Percentiles rank a stretch among this genome's conserved stretches.
Conservation (phyloP, 305 asterid genomes). For the Rubia tinctorum region DNA sequence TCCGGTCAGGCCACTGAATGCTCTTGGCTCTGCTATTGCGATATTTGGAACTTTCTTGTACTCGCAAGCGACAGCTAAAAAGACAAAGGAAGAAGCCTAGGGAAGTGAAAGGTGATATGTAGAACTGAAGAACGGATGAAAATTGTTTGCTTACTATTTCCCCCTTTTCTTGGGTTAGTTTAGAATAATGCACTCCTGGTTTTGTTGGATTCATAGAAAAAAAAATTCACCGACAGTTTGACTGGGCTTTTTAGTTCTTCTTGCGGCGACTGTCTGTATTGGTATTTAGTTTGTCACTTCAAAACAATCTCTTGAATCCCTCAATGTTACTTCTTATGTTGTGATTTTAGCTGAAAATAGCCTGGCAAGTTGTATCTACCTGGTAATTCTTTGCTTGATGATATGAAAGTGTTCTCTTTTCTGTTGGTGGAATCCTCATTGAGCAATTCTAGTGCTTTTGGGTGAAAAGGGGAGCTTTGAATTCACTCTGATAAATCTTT, state of each 20-base stretch:
- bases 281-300: not conserved
- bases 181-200: not conserved
- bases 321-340: not conserved
- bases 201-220: not conserved
- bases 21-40: constrained; percentile 33
- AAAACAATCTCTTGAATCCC: not conserved
- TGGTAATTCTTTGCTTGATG: not conserved
- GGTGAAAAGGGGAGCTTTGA: not conserved
- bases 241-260: not conserved
- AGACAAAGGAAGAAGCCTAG: constrained; percentile 24
- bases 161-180: not conserved
- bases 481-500: not conserved
- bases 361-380: not conserved
- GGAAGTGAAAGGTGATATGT: not conserved
- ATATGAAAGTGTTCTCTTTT: not conserved
- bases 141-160: not conserved
- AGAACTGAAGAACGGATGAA: not conserved
- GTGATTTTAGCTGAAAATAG: not conserved
- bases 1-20: constrained; percentile 32
- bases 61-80: constrained; percentile 24
- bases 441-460: not conserved
- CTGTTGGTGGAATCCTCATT: not conserved
- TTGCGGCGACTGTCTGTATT: not conserved
- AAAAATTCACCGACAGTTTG: not conserved
- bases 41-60: constrained; percentile 31